Base-by-base conservation (phyloP, 108 stramenopile genomes). In the Pseudonitzschia multistriata region DNA sequence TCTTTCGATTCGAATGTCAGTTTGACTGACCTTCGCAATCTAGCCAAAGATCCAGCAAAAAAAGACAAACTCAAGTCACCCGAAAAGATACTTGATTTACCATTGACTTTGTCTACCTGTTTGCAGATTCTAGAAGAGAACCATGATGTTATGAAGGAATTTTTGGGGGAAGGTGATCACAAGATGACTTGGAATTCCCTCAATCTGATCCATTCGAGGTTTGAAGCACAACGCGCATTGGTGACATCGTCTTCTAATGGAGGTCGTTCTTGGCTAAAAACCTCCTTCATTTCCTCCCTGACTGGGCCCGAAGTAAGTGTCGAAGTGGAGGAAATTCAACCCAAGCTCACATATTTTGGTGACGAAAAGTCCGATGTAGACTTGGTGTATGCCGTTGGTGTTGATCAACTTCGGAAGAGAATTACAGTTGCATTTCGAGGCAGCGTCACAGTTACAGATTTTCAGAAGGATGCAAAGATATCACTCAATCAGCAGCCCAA, bases 401-500 rank as follows among this genome's bases (percentile, higher is more conserved):
- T 92, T 7, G 84, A 89, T 61, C 81, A 63, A 5, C 48, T 29
- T 13, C 62, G 73, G 31, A 70, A 79, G 29, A 74, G 86, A 8
- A 79, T 92, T 47, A 88, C 83, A 7, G 83, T 92, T 13, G 56
- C 74, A 0, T 92, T 92, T 67, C 83, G 91, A 15, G 91, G 91
- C 24, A 77, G 74, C 10, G 86, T 82, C 28, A 92, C 88, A 11
- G 66, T 74, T 37, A 67, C 72, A 17, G 91, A 92, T 72, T 92
- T 89, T 52, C 29, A 81, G 22, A 78, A 82, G n/a, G 88, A 92
- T 79, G 83, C 86, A 0, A 81, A 79, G 35, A 79, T 85, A n/a
- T 47, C 62, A 24, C 53, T 83, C 61, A 71, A 71, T 0, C 48
- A 74, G 27, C 65, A 74, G 15, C 81, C 83, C 0, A 84, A 87